Evolutionary conservation across 306 rosid species (phyloP).

Genomic region (Canavalia gladiata): DNA sequence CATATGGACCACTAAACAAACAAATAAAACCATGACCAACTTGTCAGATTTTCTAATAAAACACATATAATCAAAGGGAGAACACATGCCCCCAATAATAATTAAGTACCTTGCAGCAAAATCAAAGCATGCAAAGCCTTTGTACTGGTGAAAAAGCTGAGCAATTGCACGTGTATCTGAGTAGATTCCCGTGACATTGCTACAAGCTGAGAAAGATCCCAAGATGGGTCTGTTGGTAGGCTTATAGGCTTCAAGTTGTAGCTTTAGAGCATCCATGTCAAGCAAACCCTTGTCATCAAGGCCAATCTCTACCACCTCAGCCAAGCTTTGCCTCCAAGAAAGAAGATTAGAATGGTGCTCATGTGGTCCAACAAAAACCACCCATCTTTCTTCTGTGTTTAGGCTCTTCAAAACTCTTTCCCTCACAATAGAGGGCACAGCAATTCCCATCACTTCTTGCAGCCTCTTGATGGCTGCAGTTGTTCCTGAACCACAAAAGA

Average conservation of each 20-base stretch:
- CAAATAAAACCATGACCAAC: neutral
- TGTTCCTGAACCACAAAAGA: conserved; percentile 83
- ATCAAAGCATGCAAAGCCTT: conserved; percentile 82
- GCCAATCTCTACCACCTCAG: conserved; percentile 82
- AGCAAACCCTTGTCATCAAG: conserved; percentile 65
- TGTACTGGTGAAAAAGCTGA: conserved; percentile 71
- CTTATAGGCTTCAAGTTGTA: conserved; percentile 60
- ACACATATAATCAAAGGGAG: neutral
- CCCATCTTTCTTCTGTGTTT: conserved; percentile 70
- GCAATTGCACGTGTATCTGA: conserved; percentile 75
- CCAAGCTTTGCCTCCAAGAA: conserved; percentile 87
- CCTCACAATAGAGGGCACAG: conserved; percentile 70
- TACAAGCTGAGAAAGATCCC: conserved; percentile 92
- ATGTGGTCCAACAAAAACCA: conserved; percentile 83
- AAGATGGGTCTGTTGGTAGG: conserved; percentile 64
- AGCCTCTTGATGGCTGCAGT: conserved; percentile 85
- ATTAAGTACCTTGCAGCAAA: conserved; percentile 78
- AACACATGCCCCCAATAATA: neutral
- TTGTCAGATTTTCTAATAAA: neutral
- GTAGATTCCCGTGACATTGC: conserved; percentile 86
- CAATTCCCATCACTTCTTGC: conserved; percentile 86
- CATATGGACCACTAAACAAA: conserved; percentile 74
- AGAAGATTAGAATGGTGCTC: conserved; percentile 93
- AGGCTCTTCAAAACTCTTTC: conserved; percentile 54
- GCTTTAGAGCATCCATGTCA: conserved; percentile 63